Base-by-base conservation (phyloP, 352 stramenopile genomes). In the Phytophthora pseudosyringae region DNA sequence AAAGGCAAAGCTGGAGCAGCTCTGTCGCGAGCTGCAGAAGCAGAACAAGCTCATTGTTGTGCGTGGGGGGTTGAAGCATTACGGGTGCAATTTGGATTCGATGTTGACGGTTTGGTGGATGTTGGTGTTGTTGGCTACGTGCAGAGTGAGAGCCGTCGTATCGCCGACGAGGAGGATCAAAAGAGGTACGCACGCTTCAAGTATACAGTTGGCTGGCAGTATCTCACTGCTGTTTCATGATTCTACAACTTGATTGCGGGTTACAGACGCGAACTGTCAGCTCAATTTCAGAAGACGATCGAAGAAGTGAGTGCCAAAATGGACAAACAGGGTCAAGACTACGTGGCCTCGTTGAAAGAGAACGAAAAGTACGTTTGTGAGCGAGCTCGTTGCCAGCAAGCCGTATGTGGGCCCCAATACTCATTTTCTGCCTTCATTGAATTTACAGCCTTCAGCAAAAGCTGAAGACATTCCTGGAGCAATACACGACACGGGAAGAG, bases 281-380 rank as follows among this genome's bases (percentile, higher is more conserved):
- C 69, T 10, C 86, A 93, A 45, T 96, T 96, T 33, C 84, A 96
- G 29, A 94, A 81, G 44, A 96, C 88, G 16, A 94, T 96, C 29
- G 88, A 94, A 64, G 86, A 94, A 72, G 88, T 96, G 45, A 93
- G 88, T 67, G 59, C 72, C n/a, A 96, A 94, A 66, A 96, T 96
- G 88, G 88, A 96, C 33, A 79, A 93, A 41, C 86, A 96, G 51
- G 75, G 82, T 33, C 77, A 93, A 25, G 88, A 96, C 67, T 94
- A 96, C 64, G 78, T 96, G 49, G 64, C 81, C 3, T 92, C 88
- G 7, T 64, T 96, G 25, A 85, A 93, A 62, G 88, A 96, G 45
- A 96, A 96, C 52, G 88, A 96, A 62, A 87, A 68, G 81, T 92
- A 71, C 38, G 74, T 71, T 21, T 45, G 21, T 41, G 18, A 1